phyloP scores from a whole-genome alignment of 2,329 filamentous ascomycete genomes.

The Helminthosporium solani region DNA sequence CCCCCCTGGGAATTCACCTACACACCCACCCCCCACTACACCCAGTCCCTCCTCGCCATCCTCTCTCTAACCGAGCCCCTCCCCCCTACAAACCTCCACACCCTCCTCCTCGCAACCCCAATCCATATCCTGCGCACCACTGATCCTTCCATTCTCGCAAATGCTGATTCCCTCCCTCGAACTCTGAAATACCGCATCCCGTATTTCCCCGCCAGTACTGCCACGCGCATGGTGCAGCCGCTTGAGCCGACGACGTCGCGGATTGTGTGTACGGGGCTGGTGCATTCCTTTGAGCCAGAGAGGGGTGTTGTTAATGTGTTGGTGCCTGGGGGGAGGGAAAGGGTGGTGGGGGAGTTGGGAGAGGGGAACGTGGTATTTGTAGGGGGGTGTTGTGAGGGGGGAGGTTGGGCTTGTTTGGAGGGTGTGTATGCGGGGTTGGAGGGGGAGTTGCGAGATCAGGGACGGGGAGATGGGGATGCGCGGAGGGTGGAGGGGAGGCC shows the following conservation, averaged over 20 bases:
- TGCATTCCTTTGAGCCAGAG: conserved; percentile 66
- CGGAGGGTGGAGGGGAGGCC: conserved; percentile 5
- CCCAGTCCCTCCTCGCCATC: conserved; percentile 62
- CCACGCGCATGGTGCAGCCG: conserved; percentile 46
- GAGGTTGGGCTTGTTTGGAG: conserved; percentile 40
- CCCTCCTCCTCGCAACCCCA: conserved; percentile 69
- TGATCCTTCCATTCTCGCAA: conserved; percentile 35
- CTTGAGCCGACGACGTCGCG: conserved; percentile 62
- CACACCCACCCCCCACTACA: conserved; percentile 45
- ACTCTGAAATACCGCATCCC: conserved; percentile 60
- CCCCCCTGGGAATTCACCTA: conserved; percentile 66
- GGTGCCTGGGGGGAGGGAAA: conserved; percentile 55
- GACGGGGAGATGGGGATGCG: conserved; percentile 3
- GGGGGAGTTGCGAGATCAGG: conserved; percentile 6
- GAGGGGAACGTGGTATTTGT: conserved; percentile 35
- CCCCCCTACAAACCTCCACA: conserved; percentile 58
- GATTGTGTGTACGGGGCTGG: conserved; percentile 64
- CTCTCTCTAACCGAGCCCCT: conserved; percentile 67
- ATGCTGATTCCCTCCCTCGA: conserved; percentile 35
- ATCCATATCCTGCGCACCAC: conserved; percentile 67
- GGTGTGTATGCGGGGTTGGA: conserved; percentile 21
- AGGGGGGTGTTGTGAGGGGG: conserved; percentile 32
- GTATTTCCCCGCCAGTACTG: conserved; percentile 54
- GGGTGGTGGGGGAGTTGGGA: conserved; percentile 17
- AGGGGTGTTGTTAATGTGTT: conserved; percentile 62